phyloP scores from a whole-genome alignment of 2,329 filamentous ascomycete species.

The Fusarium succisae region DNA sequence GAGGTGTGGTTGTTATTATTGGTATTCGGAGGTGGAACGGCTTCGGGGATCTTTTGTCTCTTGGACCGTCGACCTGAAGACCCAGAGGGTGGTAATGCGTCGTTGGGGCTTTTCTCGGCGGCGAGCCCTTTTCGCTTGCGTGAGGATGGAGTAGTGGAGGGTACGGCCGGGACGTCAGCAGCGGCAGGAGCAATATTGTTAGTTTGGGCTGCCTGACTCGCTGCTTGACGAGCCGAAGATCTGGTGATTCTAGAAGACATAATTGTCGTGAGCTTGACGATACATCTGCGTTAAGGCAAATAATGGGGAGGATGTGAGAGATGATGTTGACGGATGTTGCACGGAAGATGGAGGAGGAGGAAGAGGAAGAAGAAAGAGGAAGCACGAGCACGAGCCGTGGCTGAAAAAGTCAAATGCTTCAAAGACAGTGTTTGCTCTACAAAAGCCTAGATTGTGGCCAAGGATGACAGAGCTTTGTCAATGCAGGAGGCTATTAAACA shows the following conservation, averaged over 20 bases:
- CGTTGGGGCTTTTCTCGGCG: constrained; percentile 59
- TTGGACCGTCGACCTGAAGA: constrained; percentile 70
- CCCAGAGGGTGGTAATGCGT: constrained; percentile 38
- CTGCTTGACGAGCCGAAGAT: constrained; percentile 90
- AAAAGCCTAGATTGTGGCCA: constrained; percentile 5
- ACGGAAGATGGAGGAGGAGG: constrained; percentile 26
- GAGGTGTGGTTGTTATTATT: constrained; percentile 41
- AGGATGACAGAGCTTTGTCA: constrained; percentile 3
- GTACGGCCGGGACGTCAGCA: constrained; percentile 52
- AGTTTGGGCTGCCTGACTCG: constrained; percentile 65
- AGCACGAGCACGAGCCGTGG: constrained; percentile 23
- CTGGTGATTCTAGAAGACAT: constrained; percentile 98
- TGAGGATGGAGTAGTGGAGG: constrained; percentile 56
- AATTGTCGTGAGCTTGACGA: constrained; percentile 63
- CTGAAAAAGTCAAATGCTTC: constrained; percentile 26
- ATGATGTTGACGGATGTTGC: constrained; percentile 25
- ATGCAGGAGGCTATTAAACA: neutral
- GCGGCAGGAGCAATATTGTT: constrained; percentile 53
- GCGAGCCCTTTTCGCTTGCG: constrained; percentile 81
- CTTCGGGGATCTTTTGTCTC: constrained; percentile 72
- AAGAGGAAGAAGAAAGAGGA: constrained; percentile 11
- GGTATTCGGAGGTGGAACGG: constrained; percentile 47
- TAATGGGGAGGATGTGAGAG: constrained; percentile 26
- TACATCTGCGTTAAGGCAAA: constrained; percentile 31
- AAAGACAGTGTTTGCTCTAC: constrained; percentile 19